These are phyloP conservation scores for Heliophila coronopifolia DNA, from an alignment of 441 rosid species.

Conservation along the genomic window DNA sequence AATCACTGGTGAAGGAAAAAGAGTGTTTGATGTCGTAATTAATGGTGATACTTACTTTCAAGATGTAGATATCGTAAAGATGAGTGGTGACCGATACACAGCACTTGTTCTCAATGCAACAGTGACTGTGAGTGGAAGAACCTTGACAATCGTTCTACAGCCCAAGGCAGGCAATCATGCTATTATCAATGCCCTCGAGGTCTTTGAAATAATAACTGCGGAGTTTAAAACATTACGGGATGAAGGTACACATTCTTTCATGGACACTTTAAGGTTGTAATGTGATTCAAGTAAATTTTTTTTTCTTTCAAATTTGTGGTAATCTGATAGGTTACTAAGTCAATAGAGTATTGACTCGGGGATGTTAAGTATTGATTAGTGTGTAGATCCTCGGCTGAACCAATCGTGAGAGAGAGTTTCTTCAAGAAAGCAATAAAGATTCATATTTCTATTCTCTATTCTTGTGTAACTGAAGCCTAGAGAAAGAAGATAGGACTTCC, in stretches of 20 bases:
- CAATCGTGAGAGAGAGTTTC: no score
- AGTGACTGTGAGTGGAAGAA: conserved; percentile 69
- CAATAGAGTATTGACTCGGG: no score
- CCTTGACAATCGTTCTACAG: conserved; percentile 61
- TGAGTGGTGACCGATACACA: conserved; percentile 55
- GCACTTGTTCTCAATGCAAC: conserved; percentile 84
- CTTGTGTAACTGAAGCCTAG: no score
- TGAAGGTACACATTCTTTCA: conserved; percentile 54
- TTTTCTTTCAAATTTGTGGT: background rate
- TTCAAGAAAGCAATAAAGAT: no score
- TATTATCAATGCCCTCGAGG: conserved; percentile 77
- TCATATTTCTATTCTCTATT: no score
- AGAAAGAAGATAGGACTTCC: no score
- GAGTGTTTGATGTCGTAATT: conserved; percentile 75
- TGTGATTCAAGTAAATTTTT: background rate
- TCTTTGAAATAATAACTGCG: conserved; percentile 58
- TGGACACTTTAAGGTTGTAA: background rate
- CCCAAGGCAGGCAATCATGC: conserved; percentile 64
- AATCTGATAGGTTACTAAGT: no score
- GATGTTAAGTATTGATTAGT: no score
- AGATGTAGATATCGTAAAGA: conserved; percentile 56
- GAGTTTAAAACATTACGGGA: conserved; percentile 64
- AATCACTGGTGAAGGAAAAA: conserved; percentile 49
- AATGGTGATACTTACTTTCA: conserved; percentile 52
- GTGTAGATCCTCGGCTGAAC: no score